These are phyloP conservation scores for Marchantia polymorpha DNA, from an alignment of 225 moss, liverwort and hornwort species.

Conservation along the genomic window DNA sequence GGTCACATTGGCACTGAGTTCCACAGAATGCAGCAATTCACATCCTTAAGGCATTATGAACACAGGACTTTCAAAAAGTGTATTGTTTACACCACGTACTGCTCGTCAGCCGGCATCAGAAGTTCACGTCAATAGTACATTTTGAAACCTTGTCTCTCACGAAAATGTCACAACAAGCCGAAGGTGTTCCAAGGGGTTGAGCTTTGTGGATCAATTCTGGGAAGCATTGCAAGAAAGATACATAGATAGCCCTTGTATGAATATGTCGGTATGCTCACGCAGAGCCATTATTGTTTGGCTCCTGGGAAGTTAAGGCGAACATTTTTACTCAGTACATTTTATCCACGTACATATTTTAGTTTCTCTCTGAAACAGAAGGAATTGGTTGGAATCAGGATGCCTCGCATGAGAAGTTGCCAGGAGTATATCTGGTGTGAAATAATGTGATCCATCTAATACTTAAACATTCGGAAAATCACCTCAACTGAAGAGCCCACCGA, in stretches of 20 bases:
- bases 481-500: too few species aligned
- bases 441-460: too few species aligned
- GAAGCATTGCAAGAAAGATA: too few species aligned
- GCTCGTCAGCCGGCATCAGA: neutral
- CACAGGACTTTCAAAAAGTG: neutral
- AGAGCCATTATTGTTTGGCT: neutral
- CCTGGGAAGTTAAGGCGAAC: too few species aligned
- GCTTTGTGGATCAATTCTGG: neutral
- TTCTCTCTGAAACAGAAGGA: too few species aligned
- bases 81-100: neutral
- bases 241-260: neutral
- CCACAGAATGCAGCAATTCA: neutral
- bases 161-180: neutral
- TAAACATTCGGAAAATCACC: too few species aligned
- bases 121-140: neutral
- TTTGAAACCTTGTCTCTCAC: neutral
- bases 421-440: too few species aligned
- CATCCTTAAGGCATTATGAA: neutral
- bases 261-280: neutral
- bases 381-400: too few species aligned
- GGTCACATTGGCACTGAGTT: neutral
- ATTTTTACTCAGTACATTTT: too few species aligned
- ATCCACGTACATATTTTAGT: too few species aligned
- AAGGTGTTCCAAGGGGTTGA: neutral
- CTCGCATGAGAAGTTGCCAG: too few species aligned